Evolutionary conservation across 257 asterid genomes (phyloP).

Genomic region (Capsicum rhomboideum): DNA sequence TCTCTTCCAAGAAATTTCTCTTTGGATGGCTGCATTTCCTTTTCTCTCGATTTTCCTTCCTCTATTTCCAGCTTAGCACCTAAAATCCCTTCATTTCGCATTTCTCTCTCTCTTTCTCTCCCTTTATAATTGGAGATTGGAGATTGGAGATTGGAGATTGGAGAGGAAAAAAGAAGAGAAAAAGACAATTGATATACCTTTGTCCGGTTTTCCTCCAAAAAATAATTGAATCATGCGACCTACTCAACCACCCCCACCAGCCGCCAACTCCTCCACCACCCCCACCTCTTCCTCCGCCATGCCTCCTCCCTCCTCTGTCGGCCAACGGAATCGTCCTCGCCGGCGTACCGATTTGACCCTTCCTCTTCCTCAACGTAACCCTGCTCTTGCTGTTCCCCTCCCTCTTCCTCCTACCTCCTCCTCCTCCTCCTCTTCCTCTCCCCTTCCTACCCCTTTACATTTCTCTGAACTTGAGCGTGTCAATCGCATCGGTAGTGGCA

Average conservation of each 20-base stretch:
- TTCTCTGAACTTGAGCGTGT: slow-evolving; percentile 73
- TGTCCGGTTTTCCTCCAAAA: background rate
- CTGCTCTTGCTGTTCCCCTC: slow-evolving; percentile 67
- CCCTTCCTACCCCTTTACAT: slow-evolving; percentile 19
- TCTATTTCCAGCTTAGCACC: background rate
- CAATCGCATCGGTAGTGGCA: slow-evolving; percentile 82
- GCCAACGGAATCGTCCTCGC: slow-evolving; percentile 20
- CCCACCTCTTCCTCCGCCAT: slow-evolving; percentile 8
- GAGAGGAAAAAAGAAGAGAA: background rate
- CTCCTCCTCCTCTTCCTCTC: slow-evolving; percentile 12
- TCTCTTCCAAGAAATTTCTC: slow-evolving; percentile 32
- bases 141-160: too few species aligned
- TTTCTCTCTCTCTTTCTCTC: background rate
- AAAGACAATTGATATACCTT: background rate
- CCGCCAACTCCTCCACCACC: slow-evolving; percentile 12
- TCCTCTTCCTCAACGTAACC: slow-evolving; percentile 72
- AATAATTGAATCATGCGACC: slow-evolving; percentile 44
- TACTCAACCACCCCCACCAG: slow-evolving; percentile 37
- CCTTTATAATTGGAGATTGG: background rate
- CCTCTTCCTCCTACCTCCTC: slow-evolving; percentile 43
- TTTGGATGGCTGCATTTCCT: background rate
- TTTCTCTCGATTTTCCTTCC: background rate
- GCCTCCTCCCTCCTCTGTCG: background rate
- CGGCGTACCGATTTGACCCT: slow-evolving; percentile 54
- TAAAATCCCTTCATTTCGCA: background rate